A percentile compares a stretch with the other conserved stretches of the same genome.
Evolutionary conservation across 192 early-diverging fungal species (phyloP).

Genomic region (Rhizophagus clarus): DNA sequence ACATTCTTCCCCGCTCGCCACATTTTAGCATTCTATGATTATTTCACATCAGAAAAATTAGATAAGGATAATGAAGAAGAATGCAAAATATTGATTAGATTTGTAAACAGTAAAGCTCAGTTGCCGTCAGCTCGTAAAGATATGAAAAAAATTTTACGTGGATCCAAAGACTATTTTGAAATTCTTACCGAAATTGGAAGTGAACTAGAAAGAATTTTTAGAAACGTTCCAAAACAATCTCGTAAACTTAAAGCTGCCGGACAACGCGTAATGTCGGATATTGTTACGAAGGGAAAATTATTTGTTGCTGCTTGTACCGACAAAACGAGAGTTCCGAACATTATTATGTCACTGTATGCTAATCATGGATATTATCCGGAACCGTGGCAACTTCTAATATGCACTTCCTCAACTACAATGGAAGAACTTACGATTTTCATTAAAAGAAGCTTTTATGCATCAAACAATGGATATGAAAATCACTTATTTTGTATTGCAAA

Average conservation of each 20-base stretch:
- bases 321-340: conserved; percentile 17
- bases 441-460: conserved; percentile 30
- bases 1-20: conserved; percentile 26
- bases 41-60: conserved; percentile 10
- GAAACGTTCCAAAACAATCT: neutral
- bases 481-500: conserved; percentile 31
- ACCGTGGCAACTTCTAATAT: conserved; percentile 33
- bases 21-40: conserved; percentile 30
- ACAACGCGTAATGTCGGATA: conserved; percentile 7
- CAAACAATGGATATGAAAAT: conserved; percentile 18
- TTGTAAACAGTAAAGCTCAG: neutral
- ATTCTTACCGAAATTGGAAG: conserved; percentile 2
- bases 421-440: conserved; percentile 29
- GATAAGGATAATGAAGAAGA: conserved; percentile 2
- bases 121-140: neutral
- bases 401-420: conserved; percentile 22
- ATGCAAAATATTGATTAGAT: neutral
- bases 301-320: conserved; percentile 32
- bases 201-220: neutral
- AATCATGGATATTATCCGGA: conserved; percentile 25
- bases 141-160: neutral
- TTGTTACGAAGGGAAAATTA: conserved; percentile 26
- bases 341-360: conserved; percentile 30
- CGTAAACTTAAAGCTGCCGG: neutral
- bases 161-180: neutral